Evolutionary conservation across 1,284 basidiomycete genomes (phyloP), one percentile per base, ranked within the genome.

Genomic region (Cystobasidium sp.): DNA sequence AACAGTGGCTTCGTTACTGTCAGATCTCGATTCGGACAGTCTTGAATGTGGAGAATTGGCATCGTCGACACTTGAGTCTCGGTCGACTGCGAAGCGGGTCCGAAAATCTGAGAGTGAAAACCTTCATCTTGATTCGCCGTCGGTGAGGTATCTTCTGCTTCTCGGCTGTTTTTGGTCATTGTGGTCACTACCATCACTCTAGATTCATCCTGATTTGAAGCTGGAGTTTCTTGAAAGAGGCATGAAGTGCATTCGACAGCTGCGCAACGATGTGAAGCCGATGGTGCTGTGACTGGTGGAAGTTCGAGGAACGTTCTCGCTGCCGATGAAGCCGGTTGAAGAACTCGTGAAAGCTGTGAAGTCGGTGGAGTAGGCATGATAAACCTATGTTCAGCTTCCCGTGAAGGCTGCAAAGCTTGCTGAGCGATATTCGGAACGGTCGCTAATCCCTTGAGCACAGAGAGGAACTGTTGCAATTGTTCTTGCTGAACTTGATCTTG

Each of bases 221-320:
- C 12, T 12, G 37, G 18, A 41, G 37, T 41, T 6, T 24, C 37
- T 43, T 59, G 37, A n/a, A 59, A 41, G 56, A 59, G 56, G 56
- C 56, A 59, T 14, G 56, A 59, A 59, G 56, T 59, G 56, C 56
- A 59, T 41, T 59, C 56, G 14, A 43, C 56, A 3, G 56, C 56
- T 5, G 22, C 31, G 56, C 56, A 59, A 1, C 37, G 10, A 9
- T n/a, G 56, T 41, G 31, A 31, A 31, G 31, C 31, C 31, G 31
- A 31, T 31, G 31, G 9, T 43, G 9, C 6, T 22, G 39, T 18
- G 8, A 56, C 14, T 31, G 12, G 55, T 3, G 6, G 39, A 9
- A 37, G 22, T 5, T 31, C 31, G 24, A 8, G 3, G 8, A 24
- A 56, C 9, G 24, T 22, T 37, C 14, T 8, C 22, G 18, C 24